Evolutionary conservation across 73 alveolate genomes (phyloP), one percentile per base, ranked within the genome.

Genomic region (Diophrys sp.): DNA sequence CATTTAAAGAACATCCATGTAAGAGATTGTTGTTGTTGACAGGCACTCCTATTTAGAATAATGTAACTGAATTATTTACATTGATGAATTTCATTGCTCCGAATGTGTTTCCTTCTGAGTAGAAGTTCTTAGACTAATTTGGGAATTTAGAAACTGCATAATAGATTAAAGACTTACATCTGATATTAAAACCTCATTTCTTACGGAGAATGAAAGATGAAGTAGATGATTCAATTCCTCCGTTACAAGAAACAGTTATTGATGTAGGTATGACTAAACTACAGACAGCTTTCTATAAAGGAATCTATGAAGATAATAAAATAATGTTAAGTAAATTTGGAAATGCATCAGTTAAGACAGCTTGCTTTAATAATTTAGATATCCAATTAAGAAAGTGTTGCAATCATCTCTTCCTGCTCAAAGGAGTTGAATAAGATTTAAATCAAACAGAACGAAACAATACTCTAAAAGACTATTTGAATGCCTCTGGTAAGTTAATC

Each of bases 41-140:
- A 0, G 99, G 99, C 5, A 96, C 99, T 29, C 99, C 99, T 24
- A 91, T 97, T 33, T 95, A 97, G 80, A 97, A 97, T 78, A 96
- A 95, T 89, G 97, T 98, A 24, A 97, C 94, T 88, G 99, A 97
- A 85, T 88, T 97, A 71, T 97, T 97, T 95, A 92, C 99, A 23
- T 83, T 97, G 27, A 90, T 97, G 67, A 96, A 97, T 77, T 96
- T 93, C 82, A 96, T 97, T 34, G 98, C 95, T 93, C 99, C 99
- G 14, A 89, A 71, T 31, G 77, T 81, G 74, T 95, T 95, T 78
- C 66, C 88, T 2, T 76, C 83, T 23, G 68, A 76, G 73, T 89
- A 85, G 0, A 71, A 29, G 29, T 85, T 92, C 74, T 31, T 81
- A 67, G 90, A 79, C 53, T 32, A 79, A 27, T 95, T 79, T 81